A percentile compares a stretch with the other conserved stretches of the same genome.
Evolutionary conservation across 2,329 filamentous ascomycete genomes (phyloP).

Genomic region (Aspergillus transmontanensis): DNA sequence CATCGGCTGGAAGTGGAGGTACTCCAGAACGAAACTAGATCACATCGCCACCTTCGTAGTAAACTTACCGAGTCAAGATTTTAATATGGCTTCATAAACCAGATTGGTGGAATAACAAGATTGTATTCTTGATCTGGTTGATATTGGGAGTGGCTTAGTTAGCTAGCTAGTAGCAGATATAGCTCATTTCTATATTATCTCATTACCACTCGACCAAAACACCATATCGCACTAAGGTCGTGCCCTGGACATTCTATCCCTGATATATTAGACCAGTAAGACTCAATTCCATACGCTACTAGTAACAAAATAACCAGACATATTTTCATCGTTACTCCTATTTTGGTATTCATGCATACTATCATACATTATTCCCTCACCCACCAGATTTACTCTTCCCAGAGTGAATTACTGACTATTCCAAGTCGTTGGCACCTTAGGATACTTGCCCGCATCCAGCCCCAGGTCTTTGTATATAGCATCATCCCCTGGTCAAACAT

Average conservation of each 20-base stretch:
- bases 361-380: background rate
- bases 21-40: background rate
- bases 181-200: background rate
- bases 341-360: background rate
- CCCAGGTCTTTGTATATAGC: conserved; percentile 62
- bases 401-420: conserved; percentile 26
- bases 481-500: conserved; percentile 52
- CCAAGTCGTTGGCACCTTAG: conserved; percentile 65
- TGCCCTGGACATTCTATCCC: too few species aligned
- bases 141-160: background rate
- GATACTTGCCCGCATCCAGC: conserved; percentile 65
- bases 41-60: background rate
- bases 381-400: background rate
- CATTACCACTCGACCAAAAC: too few species aligned
- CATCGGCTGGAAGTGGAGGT: background rate
- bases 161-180: background rate
- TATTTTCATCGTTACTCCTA: background rate
- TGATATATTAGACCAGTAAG: background rate
- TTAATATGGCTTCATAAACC: background rate
- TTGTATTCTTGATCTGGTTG: background rate
- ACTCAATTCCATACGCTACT: background rate
- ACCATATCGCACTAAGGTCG: too few species aligned
- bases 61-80: background rate
- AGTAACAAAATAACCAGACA: background rate
- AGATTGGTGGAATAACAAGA: background rate